Conservation (phyloP, 2,329 filamentous ascomycete species). For the Pseudogymnoascus sp. region DNA sequence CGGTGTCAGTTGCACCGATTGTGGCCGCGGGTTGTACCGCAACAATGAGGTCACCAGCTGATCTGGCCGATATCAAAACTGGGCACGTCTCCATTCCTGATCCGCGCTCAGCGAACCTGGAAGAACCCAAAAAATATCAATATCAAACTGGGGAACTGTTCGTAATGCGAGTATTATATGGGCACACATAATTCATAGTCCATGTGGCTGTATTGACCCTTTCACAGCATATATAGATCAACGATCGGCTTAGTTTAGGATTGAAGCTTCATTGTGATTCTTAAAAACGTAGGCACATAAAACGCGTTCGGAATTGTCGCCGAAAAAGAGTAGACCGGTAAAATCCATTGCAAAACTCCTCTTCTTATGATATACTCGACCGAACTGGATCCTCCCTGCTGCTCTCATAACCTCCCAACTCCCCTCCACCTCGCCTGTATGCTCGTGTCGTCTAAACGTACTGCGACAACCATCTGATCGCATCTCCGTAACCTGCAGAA, state of each 20-base stretch:
- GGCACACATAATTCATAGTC: not conserved
- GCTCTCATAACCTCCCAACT: conserved; percentile 5
- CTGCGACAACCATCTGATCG: conserved; percentile 85
- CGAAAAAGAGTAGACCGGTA: conserved; percentile 6
- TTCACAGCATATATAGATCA: not conserved
- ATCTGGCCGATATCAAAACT: not conserved
- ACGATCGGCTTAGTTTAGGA: not conserved
- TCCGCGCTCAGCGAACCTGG: not conserved
- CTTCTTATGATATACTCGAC: conserved; percentile 19
- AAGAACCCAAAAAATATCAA: not conserved
- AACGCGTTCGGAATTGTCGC: not conserved
- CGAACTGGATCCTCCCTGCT: conserved; percentile 8
- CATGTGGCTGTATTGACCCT: not conserved
- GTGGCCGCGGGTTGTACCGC: not conserved
- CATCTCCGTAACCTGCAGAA: conserved; percentile 67
- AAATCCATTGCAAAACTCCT: conserved; percentile 27
- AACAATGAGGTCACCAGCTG: conserved; percentile 1
- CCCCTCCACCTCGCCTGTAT: not conserved
- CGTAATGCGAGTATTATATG: not conserved
- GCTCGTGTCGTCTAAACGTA: conserved; percentile 58
- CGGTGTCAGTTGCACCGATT: conserved; percentile 1
- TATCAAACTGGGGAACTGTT: not conserved
- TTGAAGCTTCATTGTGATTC: conserved; percentile 6
- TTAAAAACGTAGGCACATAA: conserved; percentile 8
- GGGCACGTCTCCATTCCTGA: not conserved